Evolutionary conservation across 1,139 yeast species (phyloP).

Genomic region (Lodderomyces parapsilosis): DNA sequence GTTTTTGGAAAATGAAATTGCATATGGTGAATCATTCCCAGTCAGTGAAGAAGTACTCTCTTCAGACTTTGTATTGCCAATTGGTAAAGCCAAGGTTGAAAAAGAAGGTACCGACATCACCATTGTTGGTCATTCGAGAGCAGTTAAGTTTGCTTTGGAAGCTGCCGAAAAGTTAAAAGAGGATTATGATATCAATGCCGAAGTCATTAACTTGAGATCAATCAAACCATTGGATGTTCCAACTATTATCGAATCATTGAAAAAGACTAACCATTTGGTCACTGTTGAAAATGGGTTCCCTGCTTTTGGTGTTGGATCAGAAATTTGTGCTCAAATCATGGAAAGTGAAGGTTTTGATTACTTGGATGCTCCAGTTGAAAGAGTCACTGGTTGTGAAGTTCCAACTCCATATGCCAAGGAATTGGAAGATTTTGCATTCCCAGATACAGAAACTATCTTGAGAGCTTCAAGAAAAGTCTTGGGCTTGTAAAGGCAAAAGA

Average conservation of each 20-base stretch:
- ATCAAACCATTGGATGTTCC: constrained; percentile 95
- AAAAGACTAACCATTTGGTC: constrained; percentile 95
- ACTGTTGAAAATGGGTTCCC: constrained; percentile 99
- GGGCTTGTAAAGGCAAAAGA: constrained; percentile 47
- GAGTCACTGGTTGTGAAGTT: constrained; percentile 99
- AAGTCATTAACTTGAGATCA: constrained; percentile 92
- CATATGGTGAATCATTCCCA: constrained; percentile 90
- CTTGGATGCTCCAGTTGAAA: constrained; percentile 97
- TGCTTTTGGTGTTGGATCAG: constrained; percentile 97
- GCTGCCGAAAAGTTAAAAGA: constrained; percentile 87
- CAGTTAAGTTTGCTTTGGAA: constrained; percentile 78
- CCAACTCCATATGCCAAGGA: constrained; percentile 98
- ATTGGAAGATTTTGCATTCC: constrained; percentile 98
- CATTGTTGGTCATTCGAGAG: constrained; percentile 87
- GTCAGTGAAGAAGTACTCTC: constrained; percentile 86
- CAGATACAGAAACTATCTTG: constrained; percentile 86
- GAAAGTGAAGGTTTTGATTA: constrained; percentile 98
- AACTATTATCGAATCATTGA: constrained; percentile 80
- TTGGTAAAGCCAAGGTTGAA: constrained; percentile 95
- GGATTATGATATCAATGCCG: constrained; percentile 86
- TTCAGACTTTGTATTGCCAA: constrained; percentile 86
- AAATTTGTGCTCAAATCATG: constrained; percentile 96
- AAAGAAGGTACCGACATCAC: constrained; percentile 89
- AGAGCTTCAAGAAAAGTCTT: constrained; percentile 90
- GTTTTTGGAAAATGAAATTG: constrained; percentile 91